Evolutionary conservation across 2,329 filamentous ascomycete genomes (phyloP), one percentile per base, ranked within the genome.

Genomic region (Cladophialophora exuberans): DNA sequence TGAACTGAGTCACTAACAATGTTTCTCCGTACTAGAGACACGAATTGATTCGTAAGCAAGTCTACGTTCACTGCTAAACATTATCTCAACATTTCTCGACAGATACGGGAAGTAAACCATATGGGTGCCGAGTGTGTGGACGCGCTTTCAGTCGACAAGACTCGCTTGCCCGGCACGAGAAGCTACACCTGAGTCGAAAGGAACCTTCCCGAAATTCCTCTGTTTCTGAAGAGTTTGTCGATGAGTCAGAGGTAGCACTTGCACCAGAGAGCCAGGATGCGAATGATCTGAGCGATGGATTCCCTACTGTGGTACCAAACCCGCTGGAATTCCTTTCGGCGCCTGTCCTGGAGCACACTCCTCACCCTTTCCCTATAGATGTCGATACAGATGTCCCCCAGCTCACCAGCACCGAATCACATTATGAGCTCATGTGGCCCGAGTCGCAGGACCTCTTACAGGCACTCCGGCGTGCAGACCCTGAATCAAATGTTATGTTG

Each of bases 391-490:
- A 39, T n/a, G n/a, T n/a, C n/a, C 64, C 64, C 54, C 59, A 10
- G 13, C 55, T 30, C 38, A 39, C 60, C 18, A 54, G 63, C 1
- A 60, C 64, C 3, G 72, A 73, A 23, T 53, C 73, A 4, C 72
- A 76, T 52, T 75, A 74, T 44, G 66, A 70, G 11, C 61, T 77
- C 17, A 70, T 76, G 41, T 77, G 74, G 74, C 74, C 74, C 9
- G 74, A 77, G 56, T 73, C 74, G 2, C 74, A 76, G 54, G 67
- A 72, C 53, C 55, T 76, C 20, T 75, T 76, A 33, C 74, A 76
- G 53, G 73, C 67, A 59, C 65, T 77, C 44, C 73, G 76, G 66
- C 71, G 71, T n/a, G 66, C 68, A 0, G 73, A 75, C 41, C n/a
- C 28, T 23, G n/a, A n/a, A n/a, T n/a, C n/a, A n/a, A n/a, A n/a